A percentile compares a stretch with the other conserved stretches of the same genome.
Evolutionary conservation across 129 eudicot genomes (phyloP).

Genomic region (Arctium minus): DNA sequence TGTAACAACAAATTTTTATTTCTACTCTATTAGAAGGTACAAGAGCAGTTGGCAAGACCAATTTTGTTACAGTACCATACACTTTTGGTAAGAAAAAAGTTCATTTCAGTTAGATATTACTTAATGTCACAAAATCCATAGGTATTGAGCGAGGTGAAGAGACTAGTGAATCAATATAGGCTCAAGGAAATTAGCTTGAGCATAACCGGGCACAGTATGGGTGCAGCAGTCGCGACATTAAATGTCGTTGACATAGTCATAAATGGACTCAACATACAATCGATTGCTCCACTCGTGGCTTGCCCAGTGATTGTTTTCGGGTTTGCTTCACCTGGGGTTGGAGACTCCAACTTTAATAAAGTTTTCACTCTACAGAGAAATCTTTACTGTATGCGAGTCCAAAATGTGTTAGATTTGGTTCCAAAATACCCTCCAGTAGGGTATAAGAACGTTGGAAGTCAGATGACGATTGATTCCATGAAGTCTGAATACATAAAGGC

Average conservation of each 20-base stretch:
- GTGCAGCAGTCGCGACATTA: constrained; percentile 63
- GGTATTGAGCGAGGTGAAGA: constrained; percentile 57
- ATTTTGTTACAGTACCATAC: too few relatives aligned
- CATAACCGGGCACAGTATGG: constrained; percentile 75
- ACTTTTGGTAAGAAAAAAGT: too few relatives aligned
- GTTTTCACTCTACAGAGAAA: constrained; percentile 4
- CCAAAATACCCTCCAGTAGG: constrained; percentile 49
- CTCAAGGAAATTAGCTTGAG: constrained; percentile 72
- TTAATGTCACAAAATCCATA: constrained; percentile 1
- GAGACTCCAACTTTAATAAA: constrained; percentile 40
- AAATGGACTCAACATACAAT: constrained; percentile 41
- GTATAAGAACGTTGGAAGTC: constrained; percentile 59
- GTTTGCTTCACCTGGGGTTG: constrained; percentile 72
- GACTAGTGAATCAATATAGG: constrained; percentile 66
- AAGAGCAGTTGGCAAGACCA: too few relatives aligned
- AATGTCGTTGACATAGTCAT: constrained; percentile 67
- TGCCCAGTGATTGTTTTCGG: constrained; percentile 65
- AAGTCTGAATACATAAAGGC: constrained; percentile 55
- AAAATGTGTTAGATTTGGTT: constrained; percentile 47
- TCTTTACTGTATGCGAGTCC: constrained; percentile 41
- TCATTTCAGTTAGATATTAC: background rate
- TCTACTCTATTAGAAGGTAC: too few relatives aligned
- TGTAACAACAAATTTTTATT: too few relatives aligned
- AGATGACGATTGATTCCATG: constrained; percentile 41
- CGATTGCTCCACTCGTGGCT: constrained; percentile 24